Conservation (phyloP, 257 asterid species). For the Eucommia ulmoides region DNA sequence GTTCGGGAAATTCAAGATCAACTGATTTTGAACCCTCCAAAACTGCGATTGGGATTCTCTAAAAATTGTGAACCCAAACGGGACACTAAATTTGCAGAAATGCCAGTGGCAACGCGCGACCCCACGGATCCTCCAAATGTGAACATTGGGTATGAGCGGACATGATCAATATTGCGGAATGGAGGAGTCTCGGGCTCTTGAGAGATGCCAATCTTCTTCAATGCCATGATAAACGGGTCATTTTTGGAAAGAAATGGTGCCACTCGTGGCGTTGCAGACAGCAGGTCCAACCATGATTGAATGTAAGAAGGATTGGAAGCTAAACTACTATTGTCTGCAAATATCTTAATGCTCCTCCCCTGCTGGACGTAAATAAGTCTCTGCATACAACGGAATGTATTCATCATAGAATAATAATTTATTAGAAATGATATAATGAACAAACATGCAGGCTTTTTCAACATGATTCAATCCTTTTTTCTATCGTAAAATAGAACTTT, state of each 20-base stretch:
- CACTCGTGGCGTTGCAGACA: constrained; percentile 79
- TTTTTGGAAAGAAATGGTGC: constrained; percentile 68
- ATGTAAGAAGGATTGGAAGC: constrained; percentile 74
- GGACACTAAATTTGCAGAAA: no score
- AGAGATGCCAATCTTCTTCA: constrained; percentile 89
- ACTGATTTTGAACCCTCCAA: no score
- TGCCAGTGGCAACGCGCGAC: constrained; percentile 94
- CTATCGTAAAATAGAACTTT: no score
- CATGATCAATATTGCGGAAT: constrained; percentile 65
- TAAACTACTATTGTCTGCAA: constrained; percentile 75
- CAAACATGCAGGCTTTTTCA: no score
- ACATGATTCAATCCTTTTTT: no score
- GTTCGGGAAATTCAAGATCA: no score
- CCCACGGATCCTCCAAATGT: constrained; percentile 90
- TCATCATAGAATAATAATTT: no score
- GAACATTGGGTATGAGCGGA: constrained; percentile 80
- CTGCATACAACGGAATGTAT: no score
- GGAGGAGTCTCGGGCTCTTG: constrained; percentile 28
- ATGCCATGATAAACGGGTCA: constrained; percentile 66
- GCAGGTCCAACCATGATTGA: constrained; percentile 67
- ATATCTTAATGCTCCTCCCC: constrained; percentile 48
- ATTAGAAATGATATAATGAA: no score
- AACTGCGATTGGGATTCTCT: no score
- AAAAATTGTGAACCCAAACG: no score
- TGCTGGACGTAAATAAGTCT: constrained; percentile 65